phyloP scores from a whole-genome alignment of 768 basidiomycete genomes.

The Rubroboletus satanas region DNA sequence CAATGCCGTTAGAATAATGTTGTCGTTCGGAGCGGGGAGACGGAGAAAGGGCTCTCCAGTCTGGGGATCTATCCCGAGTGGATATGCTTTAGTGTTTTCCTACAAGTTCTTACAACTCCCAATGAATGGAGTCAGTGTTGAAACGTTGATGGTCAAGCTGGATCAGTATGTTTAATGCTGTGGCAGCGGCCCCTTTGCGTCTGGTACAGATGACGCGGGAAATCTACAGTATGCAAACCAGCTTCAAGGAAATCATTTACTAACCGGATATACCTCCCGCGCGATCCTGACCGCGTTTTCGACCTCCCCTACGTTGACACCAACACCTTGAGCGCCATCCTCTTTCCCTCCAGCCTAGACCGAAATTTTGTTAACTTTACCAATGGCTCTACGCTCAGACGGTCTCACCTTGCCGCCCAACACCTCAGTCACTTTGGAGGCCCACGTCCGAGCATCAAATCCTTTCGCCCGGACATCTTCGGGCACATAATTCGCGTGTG shows the following conservation, averaged over 20 bases:
- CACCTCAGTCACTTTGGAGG: slow-evolving; percentile 67
- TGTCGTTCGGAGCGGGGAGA: slow-evolving; percentile 45
- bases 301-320: slow-evolving; percentile 57
- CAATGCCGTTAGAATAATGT: slow-evolving; percentile 57
- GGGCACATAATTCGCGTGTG: slow-evolving; percentile 83
- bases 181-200: background rate
- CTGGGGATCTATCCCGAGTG: slow-evolving; percentile 38
- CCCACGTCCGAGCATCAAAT: slow-evolving; percentile 88
- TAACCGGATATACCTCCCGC: slow-evolving; percentile 33
- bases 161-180: background rate
- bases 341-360: slow-evolving; percentile 90
- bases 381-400: background rate
- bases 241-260: slow-evolving; percentile 13
- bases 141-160: background rate
- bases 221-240: background rate
- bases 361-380: slow-evolving; percentile 5
- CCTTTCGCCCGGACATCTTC: slow-evolving; percentile 57
- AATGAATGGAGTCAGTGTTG: background rate
- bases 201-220: background rate
- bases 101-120: background rate
- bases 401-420: slow-evolving; percentile 86
- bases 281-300: slow-evolving; percentile 65
- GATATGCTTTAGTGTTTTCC: slow-evolving; percentile 16
- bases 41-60: slow-evolving; percentile 56
- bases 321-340: slow-evolving; percentile 88